Conservation (phyloP, 164 flowering plant species). For the Hamamelis virginiana region DNA sequence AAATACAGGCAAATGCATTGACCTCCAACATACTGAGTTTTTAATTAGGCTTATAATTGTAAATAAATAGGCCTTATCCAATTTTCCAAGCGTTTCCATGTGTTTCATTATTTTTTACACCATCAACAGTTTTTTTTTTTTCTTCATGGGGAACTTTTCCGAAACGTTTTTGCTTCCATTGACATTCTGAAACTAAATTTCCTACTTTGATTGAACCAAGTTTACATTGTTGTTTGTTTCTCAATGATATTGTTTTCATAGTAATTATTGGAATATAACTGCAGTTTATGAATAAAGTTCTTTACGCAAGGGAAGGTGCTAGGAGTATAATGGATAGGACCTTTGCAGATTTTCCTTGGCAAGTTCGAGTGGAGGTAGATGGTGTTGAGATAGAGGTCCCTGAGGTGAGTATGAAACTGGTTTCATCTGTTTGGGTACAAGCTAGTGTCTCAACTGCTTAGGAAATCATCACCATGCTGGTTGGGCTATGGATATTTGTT, state of each 20-base stretch:
- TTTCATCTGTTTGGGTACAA: background rate
- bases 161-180: too few species aligned
- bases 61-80: too few species aligned
- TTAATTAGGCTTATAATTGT: too few species aligned
- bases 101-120: too few species aligned
- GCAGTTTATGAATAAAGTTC: constrained; percentile 98
- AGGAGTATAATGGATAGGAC: constrained; percentile 90
- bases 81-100: too few species aligned
- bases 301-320: constrained; percentile 98
- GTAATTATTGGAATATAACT: constrained; percentile 15
- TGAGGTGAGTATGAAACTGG: constrained; percentile 53
- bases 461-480: background rate
- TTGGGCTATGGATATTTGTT: background rate
- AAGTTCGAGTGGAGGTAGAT: constrained; percentile 90
- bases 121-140: too few species aligned
- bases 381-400: constrained; percentile 94
- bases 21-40: too few species aligned
- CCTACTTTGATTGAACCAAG: background rate
- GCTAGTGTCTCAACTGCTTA: background rate
- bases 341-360: constrained; percentile 93
- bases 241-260: background rate
- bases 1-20: too few species aligned
- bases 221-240: background rate
- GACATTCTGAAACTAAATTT: too few species aligned
- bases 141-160: too few species aligned